A percentile compares a stretch with the other conserved stretches of the same genome.
Conservation (phyloP, 2,329 filamentous ascomycete species). For the Taxawa tesnikishii region DNA sequence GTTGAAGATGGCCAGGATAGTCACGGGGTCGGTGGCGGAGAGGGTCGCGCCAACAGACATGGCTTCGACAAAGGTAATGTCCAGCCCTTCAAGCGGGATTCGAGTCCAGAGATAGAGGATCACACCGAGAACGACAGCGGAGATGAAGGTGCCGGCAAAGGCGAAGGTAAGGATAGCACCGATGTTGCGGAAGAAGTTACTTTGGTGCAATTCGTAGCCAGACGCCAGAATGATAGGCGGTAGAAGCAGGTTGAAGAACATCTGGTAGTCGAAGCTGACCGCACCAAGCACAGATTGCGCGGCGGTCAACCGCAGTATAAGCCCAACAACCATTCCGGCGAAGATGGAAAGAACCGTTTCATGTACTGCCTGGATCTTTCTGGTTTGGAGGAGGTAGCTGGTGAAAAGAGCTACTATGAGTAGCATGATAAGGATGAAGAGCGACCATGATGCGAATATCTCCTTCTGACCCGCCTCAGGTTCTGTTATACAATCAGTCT, state of each 20-base stretch:
- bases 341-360: conserved; percentile 98
- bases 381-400: conserved; percentile 91
- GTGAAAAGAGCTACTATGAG: conserved; percentile 92
- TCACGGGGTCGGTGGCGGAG: conserved; percentile 93
- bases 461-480: conserved; percentile 83
- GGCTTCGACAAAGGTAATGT: conserved; percentile 86
- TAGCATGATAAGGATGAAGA: conserved; percentile 92
- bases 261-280: conserved; percentile 96
- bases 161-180: conserved; percentile 95
- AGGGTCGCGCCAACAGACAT: conserved; percentile 94
- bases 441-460: conserved; percentile 88
- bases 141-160: conserved; percentile 93
- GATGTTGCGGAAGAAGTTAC: conserved; percentile 98
- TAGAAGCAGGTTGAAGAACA: conserved; percentile 98
- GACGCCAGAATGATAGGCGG: conserved; percentile 96
- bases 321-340: conserved; percentile 89
- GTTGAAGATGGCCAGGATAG: conserved; percentile 97
- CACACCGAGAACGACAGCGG: conserved; percentile 81
- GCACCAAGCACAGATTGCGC: conserved; percentile 76
- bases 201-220: conserved; percentile 94
- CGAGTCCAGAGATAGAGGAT: conserved; percentile 83
- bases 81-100: conserved; percentile 72
- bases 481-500: conserved; percentile 28
- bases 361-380: conserved; percentile 93
- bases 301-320: conserved; percentile 71